Conservation (phyloP, 192 early-diverging fungal genomes). For the Umbelopsis ramanniana region DNA sequence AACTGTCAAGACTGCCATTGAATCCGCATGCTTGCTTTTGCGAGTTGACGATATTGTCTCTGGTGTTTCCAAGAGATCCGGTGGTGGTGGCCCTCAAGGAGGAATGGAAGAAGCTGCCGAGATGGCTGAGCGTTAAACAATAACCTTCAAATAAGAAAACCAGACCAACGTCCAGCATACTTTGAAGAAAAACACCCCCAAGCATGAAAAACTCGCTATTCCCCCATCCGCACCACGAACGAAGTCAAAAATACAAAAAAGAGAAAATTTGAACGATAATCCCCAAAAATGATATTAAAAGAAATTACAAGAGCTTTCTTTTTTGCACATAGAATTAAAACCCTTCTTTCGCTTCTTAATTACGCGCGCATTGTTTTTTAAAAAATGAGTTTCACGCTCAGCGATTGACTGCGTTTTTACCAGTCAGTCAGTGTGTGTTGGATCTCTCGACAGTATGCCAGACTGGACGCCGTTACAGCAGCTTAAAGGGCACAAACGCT, state of each 20-base stretch:
- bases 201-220: background rate
- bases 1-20: conserved; percentile 99
- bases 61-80: conserved; percentile 72
- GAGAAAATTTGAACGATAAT: conserved; percentile 4
- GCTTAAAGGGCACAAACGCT: conserved; percentile 32
- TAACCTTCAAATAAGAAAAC: too few species aligned
- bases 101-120: conserved; percentile 16
- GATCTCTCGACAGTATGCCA: background rate
- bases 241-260: background rate
- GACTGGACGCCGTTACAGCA: conserved; percentile 1
- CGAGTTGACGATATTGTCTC: conserved; percentile 98
- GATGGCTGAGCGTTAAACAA: conserved; percentile 12
- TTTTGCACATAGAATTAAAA: conserved; percentile 20
- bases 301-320: conserved; percentile 1
- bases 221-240: background rate
- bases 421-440: too few species aligned
- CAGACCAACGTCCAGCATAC: too few species aligned
- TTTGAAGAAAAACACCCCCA: too few species aligned
- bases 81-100: conserved; percentile 40
- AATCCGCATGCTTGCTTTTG: conserved; percentile 84
- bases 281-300: conserved; percentile 17
- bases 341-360: background rate
- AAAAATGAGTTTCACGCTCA: background rate
- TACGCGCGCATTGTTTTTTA: too few species aligned
- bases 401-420: background rate